Evolutionary conservation across 169 alveolate species (phyloP), one percentile per base, ranked within the genome.

Genomic region (Toxoplasma gondii): DNA sequence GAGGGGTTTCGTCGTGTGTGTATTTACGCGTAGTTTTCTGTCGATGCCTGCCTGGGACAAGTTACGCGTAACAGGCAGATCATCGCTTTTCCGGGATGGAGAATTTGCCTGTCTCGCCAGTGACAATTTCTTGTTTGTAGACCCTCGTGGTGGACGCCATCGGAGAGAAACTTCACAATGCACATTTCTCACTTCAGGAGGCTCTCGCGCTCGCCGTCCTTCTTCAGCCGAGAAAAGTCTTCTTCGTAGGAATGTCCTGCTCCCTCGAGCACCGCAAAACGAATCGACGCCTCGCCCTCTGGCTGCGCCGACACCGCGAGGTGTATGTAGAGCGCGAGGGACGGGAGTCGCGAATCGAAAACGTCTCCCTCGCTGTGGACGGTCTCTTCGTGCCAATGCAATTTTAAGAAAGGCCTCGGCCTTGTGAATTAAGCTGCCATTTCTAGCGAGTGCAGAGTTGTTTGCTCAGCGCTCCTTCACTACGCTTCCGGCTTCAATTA

Each of bases 241-340:
- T 53, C 34, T 88, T 94, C 54, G 96, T 94, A 34, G 96, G 96
- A 0, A 94, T 94, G 96, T 69, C 86, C 53, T 94, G 96, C 36
- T 67, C 88, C 38, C 44, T 94, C 43, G 96, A 94, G 88, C 95
- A 94, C 86, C 38, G 67, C 36, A 22, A 41, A 39, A 81, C 95
- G 36, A 83, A 83, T 41, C 12, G 81, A 1, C 58, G 91, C 36
- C 93, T 94, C 36, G 53, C n/a, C 39, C 31, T 17, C n/a, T 91
- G 95, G 95, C 88, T 94, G 49, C 36, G 34, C 29, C 64, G 34
- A 0, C 92, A 83, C 70, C 49, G 44, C n/a, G 83, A 81, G 45
- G 43, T 34, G 41, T 91, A 49, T n/a, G 10, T n/a, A 36, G n/a
- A 29, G 41, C 0, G 10, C 29, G 9, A 58, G 1, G 90, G 69